phyloP scores from a whole-genome alignment of 106 monocot species.

The Allium cepa region DNA sequence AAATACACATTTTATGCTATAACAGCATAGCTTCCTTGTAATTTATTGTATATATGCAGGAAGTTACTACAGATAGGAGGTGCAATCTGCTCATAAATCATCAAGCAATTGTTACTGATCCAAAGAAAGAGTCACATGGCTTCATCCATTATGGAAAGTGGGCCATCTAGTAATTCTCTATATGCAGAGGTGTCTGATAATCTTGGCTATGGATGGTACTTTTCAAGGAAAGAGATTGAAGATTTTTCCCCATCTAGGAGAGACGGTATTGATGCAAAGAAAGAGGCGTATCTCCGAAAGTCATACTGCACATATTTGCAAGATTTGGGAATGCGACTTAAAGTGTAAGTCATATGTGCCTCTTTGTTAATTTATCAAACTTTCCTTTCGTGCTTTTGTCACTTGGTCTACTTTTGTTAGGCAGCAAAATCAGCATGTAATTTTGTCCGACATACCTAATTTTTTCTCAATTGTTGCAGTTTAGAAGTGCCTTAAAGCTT shows the following conservation, averaged over 20 bases:
- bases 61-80: no score
- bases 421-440: no score
- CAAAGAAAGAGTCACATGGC: slow-evolving; percentile 8
- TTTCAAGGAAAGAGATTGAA: slow-evolving; percentile 34
- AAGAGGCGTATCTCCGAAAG: slow-evolving; percentile 28
- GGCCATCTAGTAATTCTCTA: slow-evolving; percentile 1
- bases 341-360: slow-evolving; percentile 27
- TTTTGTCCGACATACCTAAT: background rate
- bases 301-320: slow-evolving; percentile 41
- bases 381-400: background rate
- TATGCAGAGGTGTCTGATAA: slow-evolving; percentile 11
- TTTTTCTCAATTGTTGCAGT: background rate
- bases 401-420: background rate
- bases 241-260: slow-evolving; percentile 40
- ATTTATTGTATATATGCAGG: no score
- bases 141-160: slow-evolving; percentile 6
- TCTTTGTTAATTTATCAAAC: background rate
- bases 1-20: no score
- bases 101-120: background rate
- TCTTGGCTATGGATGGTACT: slow-evolving; percentile 32
- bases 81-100: no score
- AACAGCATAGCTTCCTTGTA: no score
- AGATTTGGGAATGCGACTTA: slow-evolving; percentile 38
- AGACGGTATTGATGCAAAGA: slow-evolving; percentile 44
- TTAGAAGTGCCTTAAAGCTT: background rate